Conservation (phyloP, 441 rosid genomes). For the Eugenia klotzschiana region DNA sequence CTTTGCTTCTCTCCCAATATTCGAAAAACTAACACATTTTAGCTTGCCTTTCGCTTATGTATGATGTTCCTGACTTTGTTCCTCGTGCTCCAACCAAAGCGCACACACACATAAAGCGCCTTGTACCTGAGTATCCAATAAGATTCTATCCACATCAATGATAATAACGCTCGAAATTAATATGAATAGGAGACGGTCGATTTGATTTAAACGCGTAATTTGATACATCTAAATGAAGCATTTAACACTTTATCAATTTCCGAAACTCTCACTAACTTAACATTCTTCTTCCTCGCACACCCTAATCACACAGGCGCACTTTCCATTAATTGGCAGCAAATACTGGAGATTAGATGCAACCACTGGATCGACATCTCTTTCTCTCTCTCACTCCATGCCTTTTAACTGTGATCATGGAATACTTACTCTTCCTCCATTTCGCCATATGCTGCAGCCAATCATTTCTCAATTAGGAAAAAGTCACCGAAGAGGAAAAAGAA, state of each 20-base stretch:
- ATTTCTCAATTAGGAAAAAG: too few species aligned
- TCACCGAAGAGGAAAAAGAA: too few species aligned
- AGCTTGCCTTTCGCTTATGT: too few species aligned
- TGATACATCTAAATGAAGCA: neutral
- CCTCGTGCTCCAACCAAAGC: too few species aligned
- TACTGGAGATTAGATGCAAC: neutral
- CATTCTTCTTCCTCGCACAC: neutral
- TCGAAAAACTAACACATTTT: too few species aligned
- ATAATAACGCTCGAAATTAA: neutral
- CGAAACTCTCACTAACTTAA: too few species aligned
- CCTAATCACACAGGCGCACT: neutral
- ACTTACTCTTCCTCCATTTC: too few species aligned
- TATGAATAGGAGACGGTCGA: neutral
- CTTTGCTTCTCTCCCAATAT: too few species aligned
- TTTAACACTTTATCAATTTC: neutral
- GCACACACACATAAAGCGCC: neutral
- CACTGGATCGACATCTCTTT: neutral
- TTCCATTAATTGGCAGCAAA: neutral
- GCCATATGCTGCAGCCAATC: too few species aligned
- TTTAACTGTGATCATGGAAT: too few species aligned
- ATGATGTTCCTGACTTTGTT: too few species aligned
- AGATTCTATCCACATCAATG: neutral
- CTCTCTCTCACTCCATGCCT: neutral
- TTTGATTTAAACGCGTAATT: neutral
- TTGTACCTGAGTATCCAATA: neutral